phyloP scores from a whole-genome alignment of 148 eudicot species.

The Fagopyrum homotropicum region DNA sequence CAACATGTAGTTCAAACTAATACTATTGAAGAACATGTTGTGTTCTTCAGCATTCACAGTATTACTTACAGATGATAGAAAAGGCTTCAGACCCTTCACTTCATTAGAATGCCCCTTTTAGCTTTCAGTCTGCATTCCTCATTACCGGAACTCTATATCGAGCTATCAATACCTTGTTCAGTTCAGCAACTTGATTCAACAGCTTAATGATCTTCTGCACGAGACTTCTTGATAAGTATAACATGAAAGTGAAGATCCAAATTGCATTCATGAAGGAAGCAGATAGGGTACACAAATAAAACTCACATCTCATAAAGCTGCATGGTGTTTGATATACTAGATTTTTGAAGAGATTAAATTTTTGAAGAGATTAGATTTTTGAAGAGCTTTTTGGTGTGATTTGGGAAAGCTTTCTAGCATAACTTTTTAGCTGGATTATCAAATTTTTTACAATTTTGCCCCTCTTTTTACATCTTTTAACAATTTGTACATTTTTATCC shows the following conservation, averaged over 20 bases:
- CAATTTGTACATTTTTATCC: no score
- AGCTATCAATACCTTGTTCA: conserved; percentile 39
- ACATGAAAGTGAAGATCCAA: not conserved
- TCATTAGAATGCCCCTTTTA: not conserved
- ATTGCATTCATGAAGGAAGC: conserved; percentile 1
- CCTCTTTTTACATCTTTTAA: no score
- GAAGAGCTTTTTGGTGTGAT: no score
- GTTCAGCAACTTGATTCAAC: conserved; percentile 40
- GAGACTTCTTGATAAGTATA: conserved; percentile 6
- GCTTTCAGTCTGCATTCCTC: conserved; percentile 16
- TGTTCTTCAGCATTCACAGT: conserved; percentile 1
- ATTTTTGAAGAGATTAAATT: no score
- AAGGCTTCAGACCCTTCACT: not conserved
- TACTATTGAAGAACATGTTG: not conserved
- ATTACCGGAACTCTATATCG: conserved; percentile 26
- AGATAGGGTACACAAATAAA: not conserved
- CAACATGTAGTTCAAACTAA: conserved; percentile 7
- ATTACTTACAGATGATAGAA: conserved; percentile 1
- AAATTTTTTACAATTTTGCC: no score
- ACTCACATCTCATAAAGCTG: no score
- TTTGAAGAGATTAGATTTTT: no score
- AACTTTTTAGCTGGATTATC: no score
- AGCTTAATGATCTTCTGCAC: conserved; percentile 58
- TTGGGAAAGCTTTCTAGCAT: no score
- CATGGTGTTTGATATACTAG: no score